Conservation (phyloP, 192 early-diverging fungal species). For the Chytriomyces hyalinus region DNA sequence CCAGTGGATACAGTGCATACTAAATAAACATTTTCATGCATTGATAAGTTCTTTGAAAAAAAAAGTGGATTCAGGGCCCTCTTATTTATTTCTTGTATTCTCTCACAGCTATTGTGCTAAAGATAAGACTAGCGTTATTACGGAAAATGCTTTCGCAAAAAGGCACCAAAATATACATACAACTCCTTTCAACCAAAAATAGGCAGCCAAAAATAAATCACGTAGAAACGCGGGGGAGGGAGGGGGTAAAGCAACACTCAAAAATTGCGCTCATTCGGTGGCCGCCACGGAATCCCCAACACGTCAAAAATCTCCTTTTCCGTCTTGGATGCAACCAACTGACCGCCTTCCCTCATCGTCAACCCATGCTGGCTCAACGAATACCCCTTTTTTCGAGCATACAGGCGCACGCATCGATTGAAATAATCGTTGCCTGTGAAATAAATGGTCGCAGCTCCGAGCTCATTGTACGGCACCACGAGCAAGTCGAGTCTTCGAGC, state of each 20-base stretch:
- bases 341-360: constrained; percentile 28
- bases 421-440: constrained; percentile 59
- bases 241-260: neutral
- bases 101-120: no score
- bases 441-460: constrained; percentile 56
- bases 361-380: constrained; percentile 51
- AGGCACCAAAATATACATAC: no score
- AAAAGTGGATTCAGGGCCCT: no score
- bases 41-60: no score
- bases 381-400: constrained; percentile 44
- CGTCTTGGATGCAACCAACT: constrained; percentile 38
- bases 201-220: no score
- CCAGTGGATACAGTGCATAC: no score
- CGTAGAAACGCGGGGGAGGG: no score
- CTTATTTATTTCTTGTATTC: no score
- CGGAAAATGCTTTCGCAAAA: no score
- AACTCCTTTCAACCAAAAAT: no score
- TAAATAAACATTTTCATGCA: no score
- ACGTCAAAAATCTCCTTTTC: constrained; percentile 49
- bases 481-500: constrained; percentile 54
- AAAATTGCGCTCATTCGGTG: constrained; percentile 40
- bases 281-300: constrained; percentile 43
- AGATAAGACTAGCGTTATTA: no score
- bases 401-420: constrained; percentile 48
- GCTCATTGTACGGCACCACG: constrained; percentile 45